phyloP scores from a whole-genome alignment of 768 basidiomycete species.

The Xerocomus brunneocitrinus region DNA sequence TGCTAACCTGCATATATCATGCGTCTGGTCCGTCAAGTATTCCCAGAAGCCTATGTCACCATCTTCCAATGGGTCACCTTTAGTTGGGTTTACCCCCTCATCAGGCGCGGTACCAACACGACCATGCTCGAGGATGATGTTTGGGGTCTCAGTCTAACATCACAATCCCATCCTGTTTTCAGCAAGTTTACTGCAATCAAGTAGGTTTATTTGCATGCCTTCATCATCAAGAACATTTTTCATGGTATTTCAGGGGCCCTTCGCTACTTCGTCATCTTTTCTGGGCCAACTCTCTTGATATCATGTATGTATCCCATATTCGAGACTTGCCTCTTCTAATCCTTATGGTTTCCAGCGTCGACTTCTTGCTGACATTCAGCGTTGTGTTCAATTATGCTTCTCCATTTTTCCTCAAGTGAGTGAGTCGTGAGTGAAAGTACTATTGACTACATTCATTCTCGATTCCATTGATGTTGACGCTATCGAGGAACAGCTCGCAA shows the following conservation, averaged over 20 bases:
- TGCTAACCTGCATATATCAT: background rate
- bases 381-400: slow-evolving; percentile 74
- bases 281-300: slow-evolving; percentile 43
- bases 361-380: slow-evolving; percentile 64
- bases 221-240: background rate
- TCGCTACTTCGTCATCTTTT: slow-evolving; percentile 42
- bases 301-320: slow-evolving; percentile 27
- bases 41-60: slow-evolving; percentile 67
- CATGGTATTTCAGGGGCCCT: slow-evolving; percentile 12
- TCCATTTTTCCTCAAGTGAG: slow-evolving; percentile 81
- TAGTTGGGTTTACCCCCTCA: slow-evolving; percentile 63
- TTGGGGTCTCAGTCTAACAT: slow-evolving; percentile 59
- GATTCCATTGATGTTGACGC: slow-evolving; percentile 46
- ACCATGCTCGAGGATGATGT: slow-evolving; percentile 70
- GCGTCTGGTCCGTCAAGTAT: slow-evolving; percentile 22
- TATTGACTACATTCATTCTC: slow-evolving; percentile 37
- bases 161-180: slow-evolving; percentile 64
- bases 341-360: slow-evolving; percentile 38
- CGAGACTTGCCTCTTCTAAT: background rate
- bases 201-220: background rate
- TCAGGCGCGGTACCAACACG: slow-evolving; percentile 43
- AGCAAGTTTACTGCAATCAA: slow-evolving; percentile 36
- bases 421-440: background rate
- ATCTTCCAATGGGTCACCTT: slow-evolving; percentile 72
- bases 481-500: slow-evolving; percentile 46